Base-by-base conservation (phyloP, 106 monocot genomes). In the Dioscorea zingiberensis region DNA sequence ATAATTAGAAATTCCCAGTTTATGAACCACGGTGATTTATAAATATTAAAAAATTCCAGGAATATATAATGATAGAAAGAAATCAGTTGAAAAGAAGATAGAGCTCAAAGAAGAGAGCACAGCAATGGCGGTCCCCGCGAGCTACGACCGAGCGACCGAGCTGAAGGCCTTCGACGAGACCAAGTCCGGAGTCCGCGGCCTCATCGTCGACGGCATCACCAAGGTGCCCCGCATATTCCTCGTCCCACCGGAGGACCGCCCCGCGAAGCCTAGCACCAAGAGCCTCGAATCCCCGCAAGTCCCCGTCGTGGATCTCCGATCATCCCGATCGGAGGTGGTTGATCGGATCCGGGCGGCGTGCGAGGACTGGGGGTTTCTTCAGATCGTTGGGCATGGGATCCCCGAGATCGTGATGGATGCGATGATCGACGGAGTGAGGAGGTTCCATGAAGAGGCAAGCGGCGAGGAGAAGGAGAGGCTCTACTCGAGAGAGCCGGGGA, bases 321-420 rank as follows among this genome's bases (percentile, higher is more conserved):
- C 46, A 7, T 47, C 46, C 46, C n/a, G n/a, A n/a, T n/a, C n/a
- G n/a, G n/a, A n/a, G n/a, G n/a, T n/a, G n/a, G n/a, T n/a, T n/a
- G n/a, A n/a, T n/a, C n/a, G n/a, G n/a, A n/a, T n/a, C n/a, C n/a
- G n/a, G n/a, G n/a, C n/a, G n/a, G n/a, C n/a, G n/a, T n/a, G n/a
- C n/a, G n/a, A n/a, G n/a, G n/a, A n/a, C n/a, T n/a, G n/a, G n/a
- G 80, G 80, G 26, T 74, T 80, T 66, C 74, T 80, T 30, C 80
- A 80, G 62, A 44, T 74, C 16, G 18, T 71, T 29, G 48, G 58
- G 21, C 80, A 80, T 22, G 80, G 75, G 25, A 19, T 80, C 10
- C 71, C 66, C 5, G 16, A 15, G 17, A 13, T 2, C 27, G 45
- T 66, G 14, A 48, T 80, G 24, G 70, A 75, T 26, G 65, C 24